Conservation (phyloP, 1,284 basidiomycete species). For the Crepidotus sp. region DNA sequence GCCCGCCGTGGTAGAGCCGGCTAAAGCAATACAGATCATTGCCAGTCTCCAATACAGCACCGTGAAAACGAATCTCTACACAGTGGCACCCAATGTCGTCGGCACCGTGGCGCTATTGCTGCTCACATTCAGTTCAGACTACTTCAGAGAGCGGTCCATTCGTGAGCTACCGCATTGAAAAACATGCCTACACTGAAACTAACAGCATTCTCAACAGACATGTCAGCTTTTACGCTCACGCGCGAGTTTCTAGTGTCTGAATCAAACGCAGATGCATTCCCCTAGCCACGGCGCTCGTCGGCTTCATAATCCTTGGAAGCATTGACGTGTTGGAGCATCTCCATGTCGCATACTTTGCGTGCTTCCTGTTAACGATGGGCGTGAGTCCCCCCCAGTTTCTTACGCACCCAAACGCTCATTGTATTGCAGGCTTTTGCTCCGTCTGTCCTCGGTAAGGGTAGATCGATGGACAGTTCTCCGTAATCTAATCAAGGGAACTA, state of each 20-base stretch:
- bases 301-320: constrained; percentile 43
- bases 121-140: constrained; percentile 45
- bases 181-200: too few species aligned
- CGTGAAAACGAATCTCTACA: constrained; percentile 42
- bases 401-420: not conserved
- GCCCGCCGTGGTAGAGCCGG: not conserved
- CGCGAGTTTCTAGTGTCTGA: not conserved
- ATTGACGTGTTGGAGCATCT: constrained; percentile 33
- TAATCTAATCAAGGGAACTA: not conserved
- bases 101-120: constrained; percentile 38
- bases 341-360: constrained; percentile 41
- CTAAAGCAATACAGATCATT: constrained; percentile 30
- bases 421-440: constrained; percentile 34
- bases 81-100: constrained; percentile 44
- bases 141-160: constrained; percentile 38
- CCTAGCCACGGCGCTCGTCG: constrained; percentile 34
- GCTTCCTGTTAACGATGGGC: constrained; percentile 40
- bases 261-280: constrained; percentile 29
- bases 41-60: constrained; percentile 41
- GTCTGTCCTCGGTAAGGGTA: constrained; percentile 34
- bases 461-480: not conserved
- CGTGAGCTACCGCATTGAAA: constrained; percentile 31
- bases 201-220: constrained; percentile 9
- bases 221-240: constrained; percentile 3
- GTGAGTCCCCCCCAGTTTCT: constrained; percentile 20